Evolutionary conservation across 2,329 filamentous ascomycete genomes (phyloP).

Genomic region (Cladosporium sp.): DNA sequence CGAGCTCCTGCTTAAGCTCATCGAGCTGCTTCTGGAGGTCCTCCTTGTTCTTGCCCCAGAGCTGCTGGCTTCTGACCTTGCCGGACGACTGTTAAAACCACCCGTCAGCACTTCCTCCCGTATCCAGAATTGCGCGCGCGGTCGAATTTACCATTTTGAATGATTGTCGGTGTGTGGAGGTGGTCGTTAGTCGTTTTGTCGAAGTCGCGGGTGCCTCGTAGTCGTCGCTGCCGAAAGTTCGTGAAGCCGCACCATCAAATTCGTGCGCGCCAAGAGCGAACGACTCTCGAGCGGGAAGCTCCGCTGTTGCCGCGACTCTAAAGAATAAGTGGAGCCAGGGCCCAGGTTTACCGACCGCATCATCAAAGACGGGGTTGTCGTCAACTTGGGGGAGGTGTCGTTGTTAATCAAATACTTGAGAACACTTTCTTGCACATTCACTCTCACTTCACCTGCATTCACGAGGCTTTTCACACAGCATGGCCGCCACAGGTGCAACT

Average conservation of each 20-base stretch:
- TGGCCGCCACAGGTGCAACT: slow-evolving; percentile 51
- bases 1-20: slow-evolving; percentile 94
- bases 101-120: slow-evolving; percentile 27
- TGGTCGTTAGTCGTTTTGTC: slow-evolving; percentile 19
- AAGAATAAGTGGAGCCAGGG: neutral
- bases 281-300: neutral
- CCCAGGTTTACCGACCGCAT: slow-evolving; percentile 8
- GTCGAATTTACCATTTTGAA: slow-evolving; percentile 33
- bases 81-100: slow-evolving; percentile 54
- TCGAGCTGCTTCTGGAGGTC: slow-evolving; percentile 93
- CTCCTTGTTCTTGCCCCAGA: slow-evolving; percentile 99
- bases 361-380: slow-evolving; percentile 18
- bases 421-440: neutral
- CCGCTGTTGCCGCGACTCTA: neutral
- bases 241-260: neutral
- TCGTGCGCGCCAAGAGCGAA: slow-evolving; percentile 1
- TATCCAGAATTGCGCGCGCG: slow-evolving; percentile 15
- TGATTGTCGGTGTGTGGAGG: slow-evolving; percentile 22
- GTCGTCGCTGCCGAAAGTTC: slow-evolving; percentile 12
- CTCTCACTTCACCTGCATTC: neutral
- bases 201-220: slow-evolving; percentile 22
- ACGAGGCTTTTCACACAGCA: slow-evolving; percentile 6
- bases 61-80: slow-evolving; percentile 90
- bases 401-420: neutral
- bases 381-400: neutral